phyloP scores from a whole-genome alignment of 805 yeast genomes.

The Spathaspora arborariae region DNA sequence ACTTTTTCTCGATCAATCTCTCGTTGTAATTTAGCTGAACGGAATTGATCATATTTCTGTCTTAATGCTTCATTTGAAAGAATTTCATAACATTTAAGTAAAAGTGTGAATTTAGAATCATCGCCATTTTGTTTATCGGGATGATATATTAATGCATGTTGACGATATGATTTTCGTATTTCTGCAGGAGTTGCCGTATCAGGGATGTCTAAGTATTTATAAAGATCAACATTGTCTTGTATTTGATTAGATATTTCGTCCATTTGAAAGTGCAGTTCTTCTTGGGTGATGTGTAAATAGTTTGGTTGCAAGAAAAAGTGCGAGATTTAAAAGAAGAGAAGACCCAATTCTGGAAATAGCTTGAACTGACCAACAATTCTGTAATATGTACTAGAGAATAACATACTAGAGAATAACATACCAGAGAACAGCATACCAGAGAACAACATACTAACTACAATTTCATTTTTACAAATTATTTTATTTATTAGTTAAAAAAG shows the following conservation, averaged over 20 bases:
- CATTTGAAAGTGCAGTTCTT: slow-evolving; percentile 3
- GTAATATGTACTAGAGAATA: neutral
- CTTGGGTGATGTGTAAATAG: neutral
- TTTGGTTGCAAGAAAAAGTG: slow-evolving; percentile 1
- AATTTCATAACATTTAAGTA: slow-evolving; percentile 29
- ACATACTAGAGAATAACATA: no score
- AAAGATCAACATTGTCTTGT: slow-evolving; percentile 26
- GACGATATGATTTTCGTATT: slow-evolving; percentile 29
- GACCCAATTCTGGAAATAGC: no score
- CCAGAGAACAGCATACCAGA: no score
- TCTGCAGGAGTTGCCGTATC: slow-evolving; percentile 18
- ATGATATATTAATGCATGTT: slow-evolving; percentile 33
- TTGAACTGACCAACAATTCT: neutral
- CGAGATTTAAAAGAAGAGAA: neutral
- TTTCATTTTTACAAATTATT: no score
- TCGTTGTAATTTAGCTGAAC: slow-evolving; percentile 12
- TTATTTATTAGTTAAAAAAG: neutral
- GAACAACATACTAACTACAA: no score
- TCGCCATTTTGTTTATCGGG: slow-evolving; percentile 35
- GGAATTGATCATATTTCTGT: slow-evolving; percentile 27
- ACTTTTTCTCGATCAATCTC: slow-evolving; percentile 11
- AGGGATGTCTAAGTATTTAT: slow-evolving; percentile 20
- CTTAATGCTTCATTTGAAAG: slow-evolving; percentile 22
- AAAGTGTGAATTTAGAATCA: slow-evolving; percentile 27
- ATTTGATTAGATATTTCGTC: slow-evolving; percentile 9